Evolutionary conservation across 345 rosid genomes (phyloP).

Genomic region (Tarenaya hassleriana): DNA sequence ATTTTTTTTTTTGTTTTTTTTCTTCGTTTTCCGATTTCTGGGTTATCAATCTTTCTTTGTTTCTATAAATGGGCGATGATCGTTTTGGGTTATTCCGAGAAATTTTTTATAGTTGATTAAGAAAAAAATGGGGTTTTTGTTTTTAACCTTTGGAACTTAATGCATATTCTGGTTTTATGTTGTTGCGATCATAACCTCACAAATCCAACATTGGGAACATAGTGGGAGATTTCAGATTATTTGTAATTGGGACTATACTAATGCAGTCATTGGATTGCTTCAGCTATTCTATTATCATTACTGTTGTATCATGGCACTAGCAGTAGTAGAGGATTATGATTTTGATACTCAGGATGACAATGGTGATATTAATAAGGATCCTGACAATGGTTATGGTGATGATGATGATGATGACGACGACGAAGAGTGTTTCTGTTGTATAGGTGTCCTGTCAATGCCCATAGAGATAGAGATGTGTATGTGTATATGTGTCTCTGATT

Average conservation of each 20-base stretch:
- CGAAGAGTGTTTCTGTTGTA: neutral
- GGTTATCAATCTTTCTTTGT: conserved; percentile 8
- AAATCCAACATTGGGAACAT: neutral
- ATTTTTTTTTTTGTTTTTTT: neutral
- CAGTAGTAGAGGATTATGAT: too few species aligned
- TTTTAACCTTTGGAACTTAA: conserved; percentile 1
- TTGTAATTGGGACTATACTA: too few species aligned
- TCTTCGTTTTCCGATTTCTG: neutral
- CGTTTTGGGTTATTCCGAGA: neutral
- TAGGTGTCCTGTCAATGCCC: neutral
- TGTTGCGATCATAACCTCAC: too few species aligned
- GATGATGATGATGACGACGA: neutral
- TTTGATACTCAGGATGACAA: too few species aligned
- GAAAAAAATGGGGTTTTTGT: neutral
- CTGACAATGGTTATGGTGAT: neutral
- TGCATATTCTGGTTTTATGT: too few species aligned
- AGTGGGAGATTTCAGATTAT: too few species aligned
- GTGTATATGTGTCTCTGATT: neutral
- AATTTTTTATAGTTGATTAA: neutral
- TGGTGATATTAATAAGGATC: too few species aligned
- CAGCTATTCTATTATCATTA: too few species aligned
- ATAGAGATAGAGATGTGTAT: neutral
- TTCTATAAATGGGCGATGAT: conserved; percentile 9
- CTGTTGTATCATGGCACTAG: too few species aligned
- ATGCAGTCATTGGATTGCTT: too few species aligned